Evolutionary conservation across 805 yeast species (phyloP).

Genomic region (Ogataea polymorpha): DNA sequence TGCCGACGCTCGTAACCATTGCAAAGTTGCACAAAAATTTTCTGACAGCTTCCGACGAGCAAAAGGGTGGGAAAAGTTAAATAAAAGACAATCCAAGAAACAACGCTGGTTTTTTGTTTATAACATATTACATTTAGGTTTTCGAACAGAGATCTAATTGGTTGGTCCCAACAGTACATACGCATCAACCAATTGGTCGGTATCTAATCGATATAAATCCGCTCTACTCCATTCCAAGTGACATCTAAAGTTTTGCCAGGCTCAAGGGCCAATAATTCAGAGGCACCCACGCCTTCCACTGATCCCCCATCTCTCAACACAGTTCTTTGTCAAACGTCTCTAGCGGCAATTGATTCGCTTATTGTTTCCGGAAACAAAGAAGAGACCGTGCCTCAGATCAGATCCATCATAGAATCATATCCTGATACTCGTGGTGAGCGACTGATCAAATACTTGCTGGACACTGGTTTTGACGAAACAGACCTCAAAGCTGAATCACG

Average conservation of each 20-base stretch:
- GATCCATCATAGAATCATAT: background rate
- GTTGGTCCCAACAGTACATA: slow-evolving; percentile 4
- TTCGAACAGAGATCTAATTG: slow-evolving; percentile 8
- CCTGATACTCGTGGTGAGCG: slow-evolving; percentile 1
- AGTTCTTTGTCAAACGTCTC: background rate
- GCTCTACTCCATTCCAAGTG: slow-evolving; percentile 15
- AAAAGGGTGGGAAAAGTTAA: slow-evolving; percentile 11
- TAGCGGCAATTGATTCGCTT: slow-evolving; percentile 1
- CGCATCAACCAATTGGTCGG: slow-evolving; percentile 7
- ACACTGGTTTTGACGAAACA: background rate
- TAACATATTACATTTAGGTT: slow-evolving; percentile 3
- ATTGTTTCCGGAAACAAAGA: background rate
- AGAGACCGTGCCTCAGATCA: background rate
- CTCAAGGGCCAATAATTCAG: slow-evolving; percentile 23
- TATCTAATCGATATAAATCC: slow-evolving; percentile 2
- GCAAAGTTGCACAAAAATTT: slow-evolving; percentile 8
- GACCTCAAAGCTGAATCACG: background rate
- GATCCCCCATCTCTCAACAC: slow-evolving; percentile 1
- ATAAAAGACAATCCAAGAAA: slow-evolving; percentile 1
- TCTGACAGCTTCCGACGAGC: slow-evolving; percentile 12
- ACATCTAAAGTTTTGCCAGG: slow-evolving; percentile 21
- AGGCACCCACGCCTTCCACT: slow-evolving; percentile 26
- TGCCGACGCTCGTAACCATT: slow-evolving; percentile 5
- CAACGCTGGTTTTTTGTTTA: slow-evolving; percentile 4
- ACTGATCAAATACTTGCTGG: background rate